Evolutionary conservation across 2,329 filamentous ascomycete species (phyloP), one percentile per base, ranked within the genome.

Genomic region (Exophiala alcalophila): DNA sequence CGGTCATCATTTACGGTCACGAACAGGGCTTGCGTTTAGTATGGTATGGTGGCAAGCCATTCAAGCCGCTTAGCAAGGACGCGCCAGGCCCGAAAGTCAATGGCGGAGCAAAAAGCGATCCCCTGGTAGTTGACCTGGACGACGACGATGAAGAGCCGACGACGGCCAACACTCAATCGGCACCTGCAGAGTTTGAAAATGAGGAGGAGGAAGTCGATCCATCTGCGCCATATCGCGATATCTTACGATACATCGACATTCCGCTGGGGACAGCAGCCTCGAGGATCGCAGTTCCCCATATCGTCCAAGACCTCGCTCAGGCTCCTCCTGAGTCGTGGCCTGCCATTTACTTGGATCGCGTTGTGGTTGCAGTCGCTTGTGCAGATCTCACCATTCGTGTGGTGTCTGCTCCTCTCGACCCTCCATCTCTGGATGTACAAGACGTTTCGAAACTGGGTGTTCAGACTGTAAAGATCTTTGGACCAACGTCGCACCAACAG

Each of bases 181-280:
- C 56, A 3, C 50, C 41, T 4, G 56, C 65, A 25, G 62, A 73
- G 10, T 78, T 77, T 38, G 71, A 77, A 46, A 60, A 69, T 0
- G 71, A 77, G 27, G 76, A 80, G 40, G 72, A 75, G 26, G 78
- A 81, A 57, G 61, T 75, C n/a, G 76, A 81, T 49, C 68, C 73
- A 16, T 69, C 73, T 12, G 66, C 71, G 41, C 76, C 76, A 19
- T 80, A 73, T 45, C 68, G 72, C 32, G 64, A 67, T 15, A 67
- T 81, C 39, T 59, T 78, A 23, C 72, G 77, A 50, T 67, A 74
- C 25, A 57, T 81, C 35, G 72, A 79, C 49, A 67, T 82, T 25
- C 64, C 70, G 8, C 64, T 81, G 26, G 74, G 71, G 42, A 69
- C 68, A 31, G 69, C 69, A 28, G 76, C 78, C 16, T 64, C 77